phyloP scores from a whole-genome alignment of 495 filamentous ascomycete species.

The Penicillium flavigenum region DNA sequence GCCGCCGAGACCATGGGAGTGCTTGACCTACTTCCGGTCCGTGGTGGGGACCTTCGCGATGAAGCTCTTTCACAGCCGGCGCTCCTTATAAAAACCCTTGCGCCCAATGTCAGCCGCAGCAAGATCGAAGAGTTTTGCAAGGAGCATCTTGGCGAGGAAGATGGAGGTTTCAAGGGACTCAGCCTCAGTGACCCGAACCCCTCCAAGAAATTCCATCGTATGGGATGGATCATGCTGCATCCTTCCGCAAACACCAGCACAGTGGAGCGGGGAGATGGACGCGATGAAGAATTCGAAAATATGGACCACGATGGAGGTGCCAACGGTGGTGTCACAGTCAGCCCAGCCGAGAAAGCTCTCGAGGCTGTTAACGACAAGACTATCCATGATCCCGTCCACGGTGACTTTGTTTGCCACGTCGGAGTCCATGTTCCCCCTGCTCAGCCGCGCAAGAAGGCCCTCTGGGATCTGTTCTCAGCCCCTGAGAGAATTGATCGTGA shows the following conservation, averaged over 20 bases:
- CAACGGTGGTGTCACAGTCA: conserved; percentile 27
- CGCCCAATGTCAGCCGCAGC: conserved; percentile 89
- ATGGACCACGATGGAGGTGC: conserved; percentile 41
- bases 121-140: conserved; percentile 92
- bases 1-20: conserved; percentile 90
- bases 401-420: conserved; percentile 96
- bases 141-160: conserved; percentile 81
- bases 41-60: conserved; percentile 78
- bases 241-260: conserved; percentile 63
- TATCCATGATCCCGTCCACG: conserved; percentile 86
- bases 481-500: conserved; percentile 87
- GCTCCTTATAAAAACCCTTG: conserved; percentile 95
- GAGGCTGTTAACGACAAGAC: conserved; percentile 94
- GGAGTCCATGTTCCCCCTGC: conserved; percentile 88
- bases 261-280: conserved; percentile 57
- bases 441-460: conserved; percentile 87
- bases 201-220: conserved; percentile 92
- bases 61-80: conserved; percentile 82
- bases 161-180: conserved; percentile 87
- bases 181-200: conserved; percentile 96
- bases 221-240: conserved; percentile 97
- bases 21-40: conserved; percentile 78
- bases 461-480: conserved; percentile 94
- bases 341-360: conserved; percentile 78
- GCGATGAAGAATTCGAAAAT: conserved; percentile 64